Percentiles rank a stretch among this genome's conserved stretches.
phyloP scores from a whole-genome alignment of 306 rosid species.

The Begonia loranthoides region DNA sequence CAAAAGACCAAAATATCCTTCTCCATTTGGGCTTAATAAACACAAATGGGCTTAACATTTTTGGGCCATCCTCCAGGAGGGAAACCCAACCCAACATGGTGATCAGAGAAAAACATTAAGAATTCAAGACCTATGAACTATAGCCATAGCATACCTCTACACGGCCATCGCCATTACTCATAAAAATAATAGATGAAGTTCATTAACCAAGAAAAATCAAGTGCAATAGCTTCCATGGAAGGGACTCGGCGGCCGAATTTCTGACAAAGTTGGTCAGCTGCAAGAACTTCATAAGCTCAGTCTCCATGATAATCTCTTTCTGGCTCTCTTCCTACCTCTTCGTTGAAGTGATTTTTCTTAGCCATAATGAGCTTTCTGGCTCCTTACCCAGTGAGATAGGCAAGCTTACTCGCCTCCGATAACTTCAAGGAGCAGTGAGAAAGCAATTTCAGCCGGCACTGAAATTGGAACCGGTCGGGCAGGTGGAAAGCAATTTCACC shows the following conservation, averaged over 20 bases:
- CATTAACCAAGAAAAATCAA: too few relatives aligned
- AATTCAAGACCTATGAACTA: too few relatives aligned
- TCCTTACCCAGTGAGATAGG: conserved; percentile 57
- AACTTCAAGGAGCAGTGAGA: conserved; percentile 26
- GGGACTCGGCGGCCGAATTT: conserved; percentile 66
- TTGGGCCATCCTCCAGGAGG: too few relatives aligned
- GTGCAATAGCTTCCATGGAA: too few relatives aligned
- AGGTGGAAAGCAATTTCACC: conserved; percentile 61
- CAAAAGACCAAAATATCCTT: too few relatives aligned
- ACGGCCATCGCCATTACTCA: too few relatives aligned
- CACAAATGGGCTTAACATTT: too few relatives aligned
- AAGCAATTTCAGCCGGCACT: conserved; percentile 25
- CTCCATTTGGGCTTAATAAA: too few relatives aligned
- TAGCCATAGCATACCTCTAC: too few relatives aligned
- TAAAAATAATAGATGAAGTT: too few relatives aligned
- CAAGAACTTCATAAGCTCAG: conserved; percentile 61
- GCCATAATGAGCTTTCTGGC: conserved; percentile 53
- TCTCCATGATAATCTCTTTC: conserved; percentile 59
- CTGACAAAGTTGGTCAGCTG: conserved; percentile 66
- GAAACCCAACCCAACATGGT: too few relatives aligned
- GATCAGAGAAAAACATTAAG: too few relatives aligned
- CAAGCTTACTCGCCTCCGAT: conserved; percentile 35
- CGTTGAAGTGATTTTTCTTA: conserved; percentile 41
- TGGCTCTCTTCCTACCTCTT: conserved; percentile 50
- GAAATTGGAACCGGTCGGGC: conserved; percentile 61